A percentile compares a stretch with the other conserved stretches of the same genome.
phyloP scores from a whole-genome alignment of 2,329 filamentous ascomycete species.

The Cercospora zeina region DNA sequence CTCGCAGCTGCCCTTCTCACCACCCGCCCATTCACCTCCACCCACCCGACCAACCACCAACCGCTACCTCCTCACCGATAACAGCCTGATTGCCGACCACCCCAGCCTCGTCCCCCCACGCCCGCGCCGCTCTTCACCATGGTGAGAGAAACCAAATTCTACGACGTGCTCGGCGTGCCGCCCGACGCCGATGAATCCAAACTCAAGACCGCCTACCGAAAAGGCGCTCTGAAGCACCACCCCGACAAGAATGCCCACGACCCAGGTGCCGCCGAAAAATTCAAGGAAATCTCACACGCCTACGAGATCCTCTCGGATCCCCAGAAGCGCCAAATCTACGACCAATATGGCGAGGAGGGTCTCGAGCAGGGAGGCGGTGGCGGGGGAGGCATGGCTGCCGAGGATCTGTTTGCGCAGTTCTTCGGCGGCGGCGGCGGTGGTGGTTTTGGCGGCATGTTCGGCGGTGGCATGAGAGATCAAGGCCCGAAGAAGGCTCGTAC shows the following conservation, averaged over 20 bases:
- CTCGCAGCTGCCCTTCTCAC: neutral
- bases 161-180: conserved; percentile 75
- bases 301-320: conserved; percentile 93
- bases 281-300: conserved; percentile 94
- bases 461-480: conserved; percentile 69
- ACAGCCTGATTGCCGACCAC: conserved; percentile 20
- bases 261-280: conserved; percentile 91
- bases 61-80: conserved; percentile 9
- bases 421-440: conserved; percentile 73
- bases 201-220: conserved; percentile 88
- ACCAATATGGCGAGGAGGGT: conserved; percentile 96
- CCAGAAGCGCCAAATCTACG: conserved; percentile 89
- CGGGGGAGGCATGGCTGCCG: conserved; percentile 80
- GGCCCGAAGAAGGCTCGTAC: conserved; percentile 91
- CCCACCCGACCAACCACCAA: neutral
- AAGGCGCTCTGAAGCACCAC: conserved; percentile 78
- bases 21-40: neutral
- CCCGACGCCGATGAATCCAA: conserved; percentile 79
- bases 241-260: conserved; percentile 97
- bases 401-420: conserved; percentile 96
- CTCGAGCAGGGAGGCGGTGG: conserved; percentile 78
- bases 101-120: conserved; percentile 5
- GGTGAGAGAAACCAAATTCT: conserved; percentile 77
- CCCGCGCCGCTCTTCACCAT: conserved; percentile 52
- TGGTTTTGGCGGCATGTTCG: conserved; percentile 73